phyloP scores from a whole-genome alignment of 805 yeast species.

The Wickerhamomyces bovis region DNA sequence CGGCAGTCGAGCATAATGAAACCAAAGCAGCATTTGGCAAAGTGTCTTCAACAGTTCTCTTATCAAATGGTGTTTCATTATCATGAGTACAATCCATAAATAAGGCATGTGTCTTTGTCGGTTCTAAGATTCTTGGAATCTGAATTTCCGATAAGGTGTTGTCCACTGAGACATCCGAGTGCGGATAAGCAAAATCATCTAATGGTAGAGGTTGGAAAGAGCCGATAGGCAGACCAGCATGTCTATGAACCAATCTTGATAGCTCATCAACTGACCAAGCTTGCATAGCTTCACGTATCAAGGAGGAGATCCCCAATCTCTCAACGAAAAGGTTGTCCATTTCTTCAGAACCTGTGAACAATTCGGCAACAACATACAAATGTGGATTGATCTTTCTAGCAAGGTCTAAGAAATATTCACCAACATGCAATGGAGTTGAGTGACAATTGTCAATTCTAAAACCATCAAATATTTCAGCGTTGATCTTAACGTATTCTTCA shows the following conservation, averaged over 20 bases:
- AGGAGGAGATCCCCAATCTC: conserved; percentile 79
- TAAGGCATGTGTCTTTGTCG: conserved; percentile 84
- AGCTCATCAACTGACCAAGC: conserved; percentile 86
- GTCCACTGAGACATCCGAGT: conserved; percentile 16
- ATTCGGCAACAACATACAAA: conserved; percentile 88
- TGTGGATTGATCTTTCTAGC: conserved; percentile 85
- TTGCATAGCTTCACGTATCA: conserved; percentile 96
- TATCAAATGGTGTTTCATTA: conserved; percentile 83
- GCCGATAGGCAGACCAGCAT: conserved; percentile 95
- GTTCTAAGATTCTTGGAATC: conserved; percentile 58
- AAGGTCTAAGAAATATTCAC: conserved; percentile 77
- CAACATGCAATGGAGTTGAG: conserved; percentile 94
- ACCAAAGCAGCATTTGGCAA: conserved; percentile 93
- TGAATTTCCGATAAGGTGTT: conserved; percentile 52
- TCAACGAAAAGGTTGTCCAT: conserved; percentile 89
- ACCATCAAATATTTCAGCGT: conserved; percentile 77
- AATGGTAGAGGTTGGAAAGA: conserved; percentile 77
- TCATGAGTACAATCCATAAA: conserved; percentile 99
- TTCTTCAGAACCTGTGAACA: conserved; percentile 88
- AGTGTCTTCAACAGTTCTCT: conserved; percentile 90
- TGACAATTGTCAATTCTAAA: conserved; percentile 94
- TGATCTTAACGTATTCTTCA: conserved; percentile 64
- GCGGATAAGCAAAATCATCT: conserved; percentile 65
- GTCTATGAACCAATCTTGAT: conserved; percentile 79
- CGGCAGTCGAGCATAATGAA: conserved; percentile 86